Evolutionary conservation across 2,329 filamentous ascomycete genomes (phyloP), one percentile per base, ranked within the genome.

Genomic region (Colletotrichum karsti): DNA sequence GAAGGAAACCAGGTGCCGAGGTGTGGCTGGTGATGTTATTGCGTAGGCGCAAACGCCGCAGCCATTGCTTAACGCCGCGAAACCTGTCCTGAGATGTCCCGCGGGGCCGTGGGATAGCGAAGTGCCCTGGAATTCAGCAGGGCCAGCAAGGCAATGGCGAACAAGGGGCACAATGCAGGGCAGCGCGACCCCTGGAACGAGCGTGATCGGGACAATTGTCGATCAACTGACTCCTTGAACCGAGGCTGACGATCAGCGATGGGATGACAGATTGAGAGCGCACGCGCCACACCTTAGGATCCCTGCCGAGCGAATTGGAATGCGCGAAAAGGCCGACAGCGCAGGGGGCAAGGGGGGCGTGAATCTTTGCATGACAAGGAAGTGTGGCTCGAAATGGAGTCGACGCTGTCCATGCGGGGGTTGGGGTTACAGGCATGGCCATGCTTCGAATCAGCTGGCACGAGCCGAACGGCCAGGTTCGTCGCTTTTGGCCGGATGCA

Each of bases 171-270:
- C 63, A 22, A 66, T 44, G 41, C 63, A 66, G 57, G 58, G 59
- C 53, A 48, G 28, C 58, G 18, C 41, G 33, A 64, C 51, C 64
- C 60, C 60, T 64, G 59, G 22, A 35, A n/a, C 3, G 51, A 64
- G 60, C 28, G 60, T 64, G 44, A 64, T 58, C 64, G 64, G 60
- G 44, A 56, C 15, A 51, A 39, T 57, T 41, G 65, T 68, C 65
- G 65, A 68, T 68, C 61, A 66, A 58, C 48, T 66, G 54, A 68
- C 62, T 68, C 46, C 22, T 48, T 35, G 61, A 60, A 46, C 65
- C 61, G 65, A 68, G 62, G 63, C 65, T 54, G 65, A 39, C 46
- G 61, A 68, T 68, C 65, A 68, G 65, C 61, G 61, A 68, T 68
- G 65, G 65, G 65, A 66, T 68, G 65, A 48, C 61, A 68, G 65